Conservation (phyloP, 2,329 filamentous ascomycete species). For the Fonsecaea erecta region DNA sequence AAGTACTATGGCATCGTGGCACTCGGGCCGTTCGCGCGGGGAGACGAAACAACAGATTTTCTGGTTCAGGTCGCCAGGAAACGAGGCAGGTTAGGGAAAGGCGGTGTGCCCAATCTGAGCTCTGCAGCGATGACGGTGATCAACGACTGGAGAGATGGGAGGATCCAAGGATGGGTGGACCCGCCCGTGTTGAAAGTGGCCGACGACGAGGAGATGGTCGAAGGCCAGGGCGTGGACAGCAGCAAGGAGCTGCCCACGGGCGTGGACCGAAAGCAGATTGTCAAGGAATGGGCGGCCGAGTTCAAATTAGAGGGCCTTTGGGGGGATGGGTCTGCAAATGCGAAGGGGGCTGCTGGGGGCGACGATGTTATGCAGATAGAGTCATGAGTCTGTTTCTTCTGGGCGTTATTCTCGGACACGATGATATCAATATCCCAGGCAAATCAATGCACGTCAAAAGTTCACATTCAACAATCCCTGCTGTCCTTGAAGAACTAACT, state of each 20-base stretch:
- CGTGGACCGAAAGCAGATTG: slow-evolving; percentile 80
- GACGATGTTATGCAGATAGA: slow-evolving; percentile 34
- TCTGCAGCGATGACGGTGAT: slow-evolving; percentile 91
- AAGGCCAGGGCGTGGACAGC: slow-evolving; percentile 42
- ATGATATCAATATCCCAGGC: background rate
- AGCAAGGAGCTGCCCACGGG: slow-evolving; percentile 53
- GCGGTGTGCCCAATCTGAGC: slow-evolving; percentile 85
- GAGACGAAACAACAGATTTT: slow-evolving; percentile 86
- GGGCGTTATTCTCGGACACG: background rate
- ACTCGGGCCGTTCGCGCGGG: slow-evolving; percentile 67
- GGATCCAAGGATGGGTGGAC: slow-evolving; percentile 90
- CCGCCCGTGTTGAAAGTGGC: slow-evolving; percentile 70
- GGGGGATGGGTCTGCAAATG: slow-evolving; percentile 63
- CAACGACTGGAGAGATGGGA: slow-evolving; percentile 94
- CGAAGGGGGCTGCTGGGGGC: background rate
- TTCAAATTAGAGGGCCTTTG: slow-evolving; percentile 94
- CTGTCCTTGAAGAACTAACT: too few relatives aligned
- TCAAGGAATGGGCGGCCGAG: slow-evolving; percentile 90
- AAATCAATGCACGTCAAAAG: background rate
- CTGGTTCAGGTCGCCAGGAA: slow-evolving; percentile 93
- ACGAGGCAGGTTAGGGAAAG: slow-evolving; percentile 82
- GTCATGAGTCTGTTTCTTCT: slow-evolving; percentile 44
- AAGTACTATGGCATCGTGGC: slow-evolving; percentile 83
- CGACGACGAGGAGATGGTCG: slow-evolving; percentile 43
- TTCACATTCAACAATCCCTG: background rate